Conservation (phyloP, 1,284 basidiomycete genomes). For the Apiotrichum siamense region DNA sequence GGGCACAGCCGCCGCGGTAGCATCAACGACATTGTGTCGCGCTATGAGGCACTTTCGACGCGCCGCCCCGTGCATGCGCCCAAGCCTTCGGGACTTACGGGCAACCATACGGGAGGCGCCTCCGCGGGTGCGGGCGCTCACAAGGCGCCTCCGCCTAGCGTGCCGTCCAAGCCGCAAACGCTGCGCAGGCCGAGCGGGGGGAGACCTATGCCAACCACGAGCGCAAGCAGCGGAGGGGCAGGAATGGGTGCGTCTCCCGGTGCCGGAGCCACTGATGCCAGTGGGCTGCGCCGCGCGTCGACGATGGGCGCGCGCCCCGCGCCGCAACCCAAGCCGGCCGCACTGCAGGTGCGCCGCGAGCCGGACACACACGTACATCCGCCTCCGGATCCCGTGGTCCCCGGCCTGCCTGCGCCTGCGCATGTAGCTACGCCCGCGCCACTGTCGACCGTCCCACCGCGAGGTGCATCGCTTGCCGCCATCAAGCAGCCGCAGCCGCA, state of each 20-base stretch:
- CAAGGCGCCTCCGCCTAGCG: slow-evolving; percentile 14
- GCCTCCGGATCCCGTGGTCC: not conserved
- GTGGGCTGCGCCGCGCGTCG: not conserved
- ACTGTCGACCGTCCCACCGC: too few species aligned
- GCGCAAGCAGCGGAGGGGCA: too few species aligned
- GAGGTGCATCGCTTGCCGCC: too few species aligned
- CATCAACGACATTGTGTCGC: slow-evolving; percentile 41
- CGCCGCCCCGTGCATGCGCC: not conserved
- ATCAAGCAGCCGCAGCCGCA: not conserved
- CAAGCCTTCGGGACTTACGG: not conserved
- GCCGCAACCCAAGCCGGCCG: slow-evolving; percentile 5
- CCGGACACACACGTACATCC: not conserved
- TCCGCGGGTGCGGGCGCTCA: not conserved
- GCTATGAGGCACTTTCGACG: slow-evolving; percentile 30
- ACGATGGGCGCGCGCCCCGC: not conserved
- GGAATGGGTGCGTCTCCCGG: too few species aligned
- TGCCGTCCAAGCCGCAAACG: slow-evolving; percentile 29
- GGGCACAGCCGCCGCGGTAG: slow-evolving; percentile 34
- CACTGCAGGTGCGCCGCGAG: not conserved
- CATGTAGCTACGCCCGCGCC: not conserved
- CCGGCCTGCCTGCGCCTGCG: not conserved
- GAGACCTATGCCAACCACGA: not conserved
- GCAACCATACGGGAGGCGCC: not conserved
- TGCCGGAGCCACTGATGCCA: too few species aligned
- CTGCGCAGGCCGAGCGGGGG: slow-evolving; percentile 20